phyloP scores from a whole-genome alignment of 345 rosid genomes.

The Camelina hispida region DNA sequence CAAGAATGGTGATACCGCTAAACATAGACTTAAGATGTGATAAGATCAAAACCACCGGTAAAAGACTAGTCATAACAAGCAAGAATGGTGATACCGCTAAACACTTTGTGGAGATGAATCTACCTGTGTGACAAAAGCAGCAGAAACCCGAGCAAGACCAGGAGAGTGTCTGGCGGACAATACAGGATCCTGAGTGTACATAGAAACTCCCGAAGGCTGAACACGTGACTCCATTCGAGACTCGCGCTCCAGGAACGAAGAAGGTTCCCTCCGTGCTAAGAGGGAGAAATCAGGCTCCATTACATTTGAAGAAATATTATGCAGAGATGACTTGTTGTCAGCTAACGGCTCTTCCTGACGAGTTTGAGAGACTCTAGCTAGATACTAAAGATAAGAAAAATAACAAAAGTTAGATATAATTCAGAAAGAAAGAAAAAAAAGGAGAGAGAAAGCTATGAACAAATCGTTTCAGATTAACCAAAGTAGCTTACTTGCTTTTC shows the following conservation, averaged over 20 bases:
- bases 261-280: slow-evolving; percentile 59
- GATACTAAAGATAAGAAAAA: slow-evolving; percentile 45
- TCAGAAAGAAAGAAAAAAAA: neutral
- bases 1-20: neutral
- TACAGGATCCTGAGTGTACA: slow-evolving; percentile 64
- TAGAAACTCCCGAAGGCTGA: slow-evolving; percentile 58
- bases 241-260: slow-evolving; percentile 61
- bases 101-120: slow-evolving; percentile 1
- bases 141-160: slow-evolving; percentile 53
- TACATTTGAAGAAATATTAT: slow-evolving; percentile 43
- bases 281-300: slow-evolving; percentile 53
- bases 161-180: slow-evolving; percentile 55
- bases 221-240: slow-evolving; percentile 55
- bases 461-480: neutral
- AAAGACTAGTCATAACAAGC: slow-evolving; percentile 15
- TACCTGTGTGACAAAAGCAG: slow-evolving; percentile 69
- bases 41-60: neutral
- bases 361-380: slow-evolving; percentile 55
- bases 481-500: slow-evolving; percentile 67
- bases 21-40: neutral
- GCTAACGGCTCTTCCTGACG: slow-evolving; percentile 58
- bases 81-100: neutral
- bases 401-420: slow-evolving; percentile 1
- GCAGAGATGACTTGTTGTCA: slow-evolving; percentile 53
- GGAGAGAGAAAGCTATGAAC: neutral